These are phyloP conservation scores for Eimeria nieschulzi DNA, from an alignment of 169 alveolate genomes.

Conservation along the genomic window DNA sequence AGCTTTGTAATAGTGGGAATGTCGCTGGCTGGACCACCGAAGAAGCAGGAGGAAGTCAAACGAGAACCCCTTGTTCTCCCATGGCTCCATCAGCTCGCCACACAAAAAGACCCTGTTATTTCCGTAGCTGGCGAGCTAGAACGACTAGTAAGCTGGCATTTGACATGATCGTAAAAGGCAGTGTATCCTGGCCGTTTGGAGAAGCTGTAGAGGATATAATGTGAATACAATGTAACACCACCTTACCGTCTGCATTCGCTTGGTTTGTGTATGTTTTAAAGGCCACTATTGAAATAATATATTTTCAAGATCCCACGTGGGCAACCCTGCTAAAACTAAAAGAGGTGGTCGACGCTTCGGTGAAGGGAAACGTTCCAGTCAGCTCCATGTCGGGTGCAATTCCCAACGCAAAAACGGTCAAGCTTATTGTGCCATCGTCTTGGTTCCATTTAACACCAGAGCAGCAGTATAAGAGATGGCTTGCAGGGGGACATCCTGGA, in stretches of 20 bases:
- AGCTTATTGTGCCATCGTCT: conserved; percentile 27
- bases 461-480: conserved; percentile 43
- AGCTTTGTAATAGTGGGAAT: conserved; percentile 5
- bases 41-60: conserved; percentile 15
- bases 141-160: conserved; percentile 13
- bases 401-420: conserved; percentile 42
- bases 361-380: conserved; percentile 28
- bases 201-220: no score
- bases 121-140: conserved; percentile 56
- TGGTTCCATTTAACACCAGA: conserved; percentile 54
- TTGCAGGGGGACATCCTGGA: conserved; percentile 31
- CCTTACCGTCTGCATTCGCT: background rate
- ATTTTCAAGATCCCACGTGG: conserved; percentile 27
- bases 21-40: background rate
- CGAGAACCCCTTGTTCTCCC: conserved; percentile 43
- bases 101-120: conserved; percentile 42
- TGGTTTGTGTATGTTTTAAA: background rate
- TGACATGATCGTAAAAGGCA: background rate
- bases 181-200: no score
- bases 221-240: background rate
- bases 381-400: conserved; percentile 27
- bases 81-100: conserved; percentile 35
- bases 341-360: conserved; percentile 21
- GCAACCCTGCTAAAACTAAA: conserved; percentile 18
- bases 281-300: conserved; percentile 42